Base-by-base conservation (phyloP, 1,139 yeast species). In the Nadsonia commutata region DNA sequence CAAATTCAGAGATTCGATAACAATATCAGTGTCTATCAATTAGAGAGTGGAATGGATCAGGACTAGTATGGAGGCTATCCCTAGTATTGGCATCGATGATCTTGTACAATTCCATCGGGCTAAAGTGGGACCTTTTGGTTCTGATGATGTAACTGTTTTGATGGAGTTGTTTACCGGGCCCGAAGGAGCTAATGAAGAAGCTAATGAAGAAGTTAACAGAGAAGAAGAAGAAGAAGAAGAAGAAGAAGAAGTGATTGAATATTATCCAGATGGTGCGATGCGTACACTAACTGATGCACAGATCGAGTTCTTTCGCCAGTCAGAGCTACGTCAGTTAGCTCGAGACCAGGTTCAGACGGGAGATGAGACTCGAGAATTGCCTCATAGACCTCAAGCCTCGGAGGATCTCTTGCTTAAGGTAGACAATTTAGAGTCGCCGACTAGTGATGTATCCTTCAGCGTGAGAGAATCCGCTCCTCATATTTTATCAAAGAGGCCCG, bases 251-350 rank as follows among this genome's bases (percentile, higher is more conserved):
- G 16, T 22, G 7, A 40, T 45, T 13, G 48, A 45, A 13, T 45
- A 38, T 23, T 53, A 55, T 21, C 43, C 53, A 4, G 59, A 55
- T 41, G 58, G 58, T 8, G 47, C 48, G 3, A 40, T 42, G 19
- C 49, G 58, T 8, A 52, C 57, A 1, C 46, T 56, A 21, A 54
- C 56, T 0, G 58, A 55, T 33, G 54, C 55, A 19, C 53, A 56
- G 42, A 50, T 56, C 19, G 53, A 46, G 9, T 53, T 49, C 44
- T 54, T 56, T 27, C 48, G 56, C 5, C 47, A 46, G 7, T 51
- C 55, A 7, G 58, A 55, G 33, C 18, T 45, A 20, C 46, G 52
- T 9, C 40, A 46, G 37, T 21, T 21, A 21, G n/a, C n/a, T 21
- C 23, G 23, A 21, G 9, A 21, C 6, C 23, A 6, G 6, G 8